Evolutionary conservation across 75 land plant species (phyloP).

Genomic region (Isoetes taiwanensis): DNA sequence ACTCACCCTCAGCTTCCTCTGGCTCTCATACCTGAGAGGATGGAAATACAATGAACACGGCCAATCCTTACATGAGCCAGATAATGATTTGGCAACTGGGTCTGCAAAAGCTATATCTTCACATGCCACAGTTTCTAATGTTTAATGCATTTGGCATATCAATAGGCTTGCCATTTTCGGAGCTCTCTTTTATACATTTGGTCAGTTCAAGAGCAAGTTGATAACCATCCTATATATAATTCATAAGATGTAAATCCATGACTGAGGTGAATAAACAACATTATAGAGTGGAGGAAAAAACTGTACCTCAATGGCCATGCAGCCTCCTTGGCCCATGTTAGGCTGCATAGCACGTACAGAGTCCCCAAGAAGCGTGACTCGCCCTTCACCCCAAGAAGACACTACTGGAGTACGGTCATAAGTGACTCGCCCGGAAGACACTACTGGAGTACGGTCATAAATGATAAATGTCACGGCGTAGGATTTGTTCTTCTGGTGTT

Average conservation of each 20-base stretch:
- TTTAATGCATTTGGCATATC: background rate
- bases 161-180: background rate
- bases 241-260: background rate
- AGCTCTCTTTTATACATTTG: background rate
- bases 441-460: too few species aligned
- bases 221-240: conserved; percentile 2
- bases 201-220: background rate
- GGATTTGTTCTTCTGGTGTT: conserved; percentile 1
- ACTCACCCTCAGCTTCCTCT: background rate
- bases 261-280: too few species aligned
- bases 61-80: too few species aligned
- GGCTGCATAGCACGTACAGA: conserved; percentile 3
- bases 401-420: background rate
- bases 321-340: conserved; percentile 6
- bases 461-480: conserved; percentile 1
- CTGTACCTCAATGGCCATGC: conserved; percentile 7
- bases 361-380: conserved; percentile 1
- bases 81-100: too few species aligned
- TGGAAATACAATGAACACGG: background rate
- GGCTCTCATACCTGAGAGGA: background rate
- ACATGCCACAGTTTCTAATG: background rate
- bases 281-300: too few species aligned
- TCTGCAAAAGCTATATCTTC: background rate
- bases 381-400: background rate
- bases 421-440: too few species aligned